Percentiles rank a stretch among this genome's conserved stretches.
Conservation (phyloP, 768 basidiomycete species). For the Multifurca ochricompacta region DNA sequence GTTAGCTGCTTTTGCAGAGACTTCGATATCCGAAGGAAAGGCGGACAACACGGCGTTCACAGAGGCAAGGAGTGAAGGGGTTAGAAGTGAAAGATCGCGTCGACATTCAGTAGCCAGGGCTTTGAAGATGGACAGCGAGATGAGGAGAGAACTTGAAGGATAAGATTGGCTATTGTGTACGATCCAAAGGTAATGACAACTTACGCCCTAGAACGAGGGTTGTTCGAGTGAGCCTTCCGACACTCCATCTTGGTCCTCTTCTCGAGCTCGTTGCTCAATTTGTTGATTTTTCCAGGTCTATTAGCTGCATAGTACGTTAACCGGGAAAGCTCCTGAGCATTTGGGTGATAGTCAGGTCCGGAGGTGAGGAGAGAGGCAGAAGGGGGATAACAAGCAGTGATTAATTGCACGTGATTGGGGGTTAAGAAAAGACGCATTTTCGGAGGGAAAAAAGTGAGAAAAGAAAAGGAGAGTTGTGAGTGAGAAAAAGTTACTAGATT, state of each 20-base stretch:
- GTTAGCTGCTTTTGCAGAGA: slow-evolving; percentile 68
- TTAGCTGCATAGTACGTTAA: slow-evolving; percentile 85
- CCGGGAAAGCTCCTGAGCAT: slow-evolving; percentile 77
- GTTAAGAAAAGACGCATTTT: slow-evolving; percentile 68
- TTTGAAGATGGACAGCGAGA: slow-evolving; percentile 76
- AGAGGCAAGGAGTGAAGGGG: slow-evolving; percentile 58
- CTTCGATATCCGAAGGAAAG: slow-evolving; percentile 61
- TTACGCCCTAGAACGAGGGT: slow-evolving; percentile 73
- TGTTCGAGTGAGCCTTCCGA: slow-evolving; percentile 63
- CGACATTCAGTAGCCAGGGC: slow-evolving; percentile 82
- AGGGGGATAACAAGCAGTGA: slow-evolving; percentile 82
- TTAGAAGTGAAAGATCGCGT: slow-evolving; percentile 69
- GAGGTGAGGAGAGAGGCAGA: slow-evolving; percentile 64
- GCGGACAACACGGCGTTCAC: slow-evolving; percentile 50
- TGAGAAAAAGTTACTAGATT: too few species aligned
- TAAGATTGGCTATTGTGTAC: background rate
- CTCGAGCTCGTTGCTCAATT: slow-evolving; percentile 69
- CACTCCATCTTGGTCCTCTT: slow-evolving; percentile 61
- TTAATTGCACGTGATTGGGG: slow-evolving; percentile 75
- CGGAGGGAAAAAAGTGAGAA: background rate
- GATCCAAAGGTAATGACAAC: slow-evolving; percentile 28
- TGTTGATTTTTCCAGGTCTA: slow-evolving; percentile 70
- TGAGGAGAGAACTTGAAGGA: slow-evolving; percentile 57
- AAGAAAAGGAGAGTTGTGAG: slow-evolving; percentile 7
- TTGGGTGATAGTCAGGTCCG: slow-evolving; percentile 71